Evolutionary conservation across 208 protist genomes (phyloP).

Genomic region (Wallacemonas sp.): DNA sequence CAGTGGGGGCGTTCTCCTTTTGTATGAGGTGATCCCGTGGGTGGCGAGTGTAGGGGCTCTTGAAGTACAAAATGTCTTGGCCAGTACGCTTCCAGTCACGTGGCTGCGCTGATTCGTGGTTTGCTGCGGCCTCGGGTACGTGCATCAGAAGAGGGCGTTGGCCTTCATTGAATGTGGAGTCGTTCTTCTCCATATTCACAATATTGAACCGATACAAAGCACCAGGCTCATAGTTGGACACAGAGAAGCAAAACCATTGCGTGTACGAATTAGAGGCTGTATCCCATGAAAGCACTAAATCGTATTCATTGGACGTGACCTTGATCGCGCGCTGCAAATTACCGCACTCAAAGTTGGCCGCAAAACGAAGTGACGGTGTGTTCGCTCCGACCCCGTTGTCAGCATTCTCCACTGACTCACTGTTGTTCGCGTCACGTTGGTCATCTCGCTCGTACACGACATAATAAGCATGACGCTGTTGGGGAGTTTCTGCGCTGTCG

Average conservation of each 20-base stretch:
- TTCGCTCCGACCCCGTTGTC: not conserved
- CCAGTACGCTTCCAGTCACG: constrained; percentile 70
- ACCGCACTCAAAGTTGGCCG: constrained; percentile 93
- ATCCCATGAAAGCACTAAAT: constrained; percentile 93
- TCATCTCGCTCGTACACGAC: constrained; percentile 30
- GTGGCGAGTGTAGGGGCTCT: constrained; percentile 68
- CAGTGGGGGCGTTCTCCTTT: not conserved
- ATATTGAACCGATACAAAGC: constrained; percentile 95
- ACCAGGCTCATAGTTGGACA: constrained; percentile 64
- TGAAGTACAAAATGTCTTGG: constrained; percentile 83
- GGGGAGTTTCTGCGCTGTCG: constrained; percentile 32
- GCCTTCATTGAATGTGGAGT: constrained; percentile 95
- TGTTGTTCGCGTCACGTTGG: not conserved
- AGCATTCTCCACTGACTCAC: not conserved
- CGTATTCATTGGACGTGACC: constrained; percentile 90
- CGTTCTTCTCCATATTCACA: constrained; percentile 95
- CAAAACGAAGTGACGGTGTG: constrained; percentile 62
- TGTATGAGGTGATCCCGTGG: constrained; percentile 25
- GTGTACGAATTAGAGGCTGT: constrained; percentile 94
- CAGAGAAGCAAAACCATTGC: constrained; percentile 97
- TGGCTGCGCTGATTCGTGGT: not conserved
- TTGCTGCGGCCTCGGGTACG: constrained; percentile 26
- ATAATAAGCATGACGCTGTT: constrained; percentile 16
- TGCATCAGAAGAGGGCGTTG: constrained; percentile 92
- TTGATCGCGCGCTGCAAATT: constrained; percentile 93